These are phyloP conservation scores for Stephanodiscus minutulus DNA, from an alignment of 108 stramenopile species.

Conservation along the genomic window DNA sequence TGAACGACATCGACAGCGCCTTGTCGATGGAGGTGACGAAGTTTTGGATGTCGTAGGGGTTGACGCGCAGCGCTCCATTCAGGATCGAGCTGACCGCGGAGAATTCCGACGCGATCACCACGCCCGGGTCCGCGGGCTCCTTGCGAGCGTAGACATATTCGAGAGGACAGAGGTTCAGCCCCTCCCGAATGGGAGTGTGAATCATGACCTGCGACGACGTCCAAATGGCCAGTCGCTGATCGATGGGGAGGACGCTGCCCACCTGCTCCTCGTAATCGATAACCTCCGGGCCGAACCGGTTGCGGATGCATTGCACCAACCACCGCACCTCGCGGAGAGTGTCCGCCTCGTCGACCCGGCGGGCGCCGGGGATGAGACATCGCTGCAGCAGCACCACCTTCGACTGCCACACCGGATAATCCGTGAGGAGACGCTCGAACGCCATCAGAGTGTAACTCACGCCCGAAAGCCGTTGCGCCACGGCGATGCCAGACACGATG, in stretches of 20 bases:
- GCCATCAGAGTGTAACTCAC: constrained; percentile 94
- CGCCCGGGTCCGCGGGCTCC: constrained; percentile 81
- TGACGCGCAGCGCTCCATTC: constrained; percentile 97
- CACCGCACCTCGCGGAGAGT: constrained; percentile 74
- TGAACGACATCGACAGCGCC: constrained; percentile 85
- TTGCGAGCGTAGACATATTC: constrained; percentile 93
- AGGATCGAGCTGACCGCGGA: constrained; percentile 94
- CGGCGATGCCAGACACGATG: constrained; percentile 91
- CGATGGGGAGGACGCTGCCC: constrained; percentile 72
- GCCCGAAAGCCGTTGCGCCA: constrained; percentile 93
- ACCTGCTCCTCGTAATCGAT: constrained; percentile 91
- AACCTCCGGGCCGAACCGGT: constrained; percentile 78
- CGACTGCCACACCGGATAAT: constrained; percentile 89
- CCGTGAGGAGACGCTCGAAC: constrained; percentile 91
- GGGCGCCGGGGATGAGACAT: constrained; percentile 79
- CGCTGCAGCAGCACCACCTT: constrained; percentile 96
- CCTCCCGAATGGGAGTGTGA: constrained; percentile 93
- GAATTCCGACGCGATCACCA: constrained; percentile 97
- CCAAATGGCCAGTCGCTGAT: constrained; percentile 90
- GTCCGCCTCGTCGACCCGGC: constrained; percentile 85
- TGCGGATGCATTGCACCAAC: constrained; percentile 81
- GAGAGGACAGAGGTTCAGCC: constrained; percentile 95
- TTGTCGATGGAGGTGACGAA: constrained; percentile 90
- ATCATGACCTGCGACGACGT: constrained; percentile 85
- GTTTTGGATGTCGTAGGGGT: constrained; percentile 94